Percentiles rank a stretch among this genome's conserved stretches.
Evolutionary conservation across 768 basidiomycete species (phyloP).

Genomic region (Psilocybe cyanescens): DNA sequence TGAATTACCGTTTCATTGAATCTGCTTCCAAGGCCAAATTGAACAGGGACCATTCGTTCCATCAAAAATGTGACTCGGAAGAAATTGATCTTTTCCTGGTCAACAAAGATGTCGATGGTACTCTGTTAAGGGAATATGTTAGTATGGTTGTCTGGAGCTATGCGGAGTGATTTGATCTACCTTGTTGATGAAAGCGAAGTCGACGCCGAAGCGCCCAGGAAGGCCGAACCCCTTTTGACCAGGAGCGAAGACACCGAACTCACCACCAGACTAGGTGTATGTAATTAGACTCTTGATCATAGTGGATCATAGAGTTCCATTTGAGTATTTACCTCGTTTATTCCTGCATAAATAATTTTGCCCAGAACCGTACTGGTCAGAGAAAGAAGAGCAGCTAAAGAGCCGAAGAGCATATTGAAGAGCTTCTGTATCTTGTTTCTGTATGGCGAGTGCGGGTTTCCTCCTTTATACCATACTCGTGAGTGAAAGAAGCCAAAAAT

Average conservation of each 20-base stretch:
- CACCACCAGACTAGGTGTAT: slow-evolving; percentile 43
- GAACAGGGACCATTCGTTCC: slow-evolving; percentile 46
- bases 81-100: slow-evolving; percentile 51
- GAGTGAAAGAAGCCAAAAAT: slow-evolving; percentile 12
- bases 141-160: background rate
- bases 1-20: slow-evolving; percentile 48
- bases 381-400: slow-evolving; percentile 16
- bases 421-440: background rate
- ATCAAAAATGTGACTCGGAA: slow-evolving; percentile 54
- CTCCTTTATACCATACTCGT: slow-evolving; percentile 12
- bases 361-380: slow-evolving; percentile 21
- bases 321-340: slow-evolving; percentile 40
- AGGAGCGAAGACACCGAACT: slow-evolving; percentile 45
- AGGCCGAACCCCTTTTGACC: slow-evolving; percentile 41
- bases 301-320: background rate
- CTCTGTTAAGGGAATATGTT: slow-evolving; percentile 26
- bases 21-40: slow-evolving; percentile 39
- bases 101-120: slow-evolving; percentile 49
- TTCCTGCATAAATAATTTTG: slow-evolving; percentile 47
- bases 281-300: no score
- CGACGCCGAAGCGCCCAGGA: slow-evolving; percentile 46
- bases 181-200: slow-evolving; percentile 53
- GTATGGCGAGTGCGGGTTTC: no score
- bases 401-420: slow-evolving; percentile 15
- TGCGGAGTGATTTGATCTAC: slow-evolving; percentile 21